phyloP scores from a whole-genome alignment of 2,329 filamentous ascomycete genomes.

The Magnaporthiopsis incrustans region DNA sequence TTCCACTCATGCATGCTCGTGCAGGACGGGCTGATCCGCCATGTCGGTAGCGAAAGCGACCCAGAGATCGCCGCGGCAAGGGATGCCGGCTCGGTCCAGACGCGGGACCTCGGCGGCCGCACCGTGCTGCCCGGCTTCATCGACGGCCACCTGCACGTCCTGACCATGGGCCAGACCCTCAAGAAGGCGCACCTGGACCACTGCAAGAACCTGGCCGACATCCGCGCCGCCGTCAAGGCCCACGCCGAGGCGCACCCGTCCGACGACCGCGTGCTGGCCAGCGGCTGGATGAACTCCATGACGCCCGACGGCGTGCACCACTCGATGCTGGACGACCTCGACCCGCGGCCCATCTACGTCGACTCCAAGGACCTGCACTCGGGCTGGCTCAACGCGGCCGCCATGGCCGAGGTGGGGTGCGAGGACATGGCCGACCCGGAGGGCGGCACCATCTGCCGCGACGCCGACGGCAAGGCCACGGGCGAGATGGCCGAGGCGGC shows the following conservation, averaged over 20 bases:
- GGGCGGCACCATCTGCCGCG: conserved; percentile 44
- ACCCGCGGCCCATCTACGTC: conserved; percentile 41
- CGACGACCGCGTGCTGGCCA: conserved; percentile 38
- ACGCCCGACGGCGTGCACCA: conserved; percentile 40
- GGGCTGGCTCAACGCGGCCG: conserved; percentile 46
- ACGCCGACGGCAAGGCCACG: conserved; percentile 34
- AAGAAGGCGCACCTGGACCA: conserved; percentile 38
- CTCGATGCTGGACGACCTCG: conserved; percentile 42
- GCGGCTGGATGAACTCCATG: conserved; percentile 50
- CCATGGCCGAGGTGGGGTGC: conserved; percentile 40
- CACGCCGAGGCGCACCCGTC: conserved; percentile 37
- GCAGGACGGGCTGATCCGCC: conserved; percentile 24
- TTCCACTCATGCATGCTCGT: conserved; percentile 31
- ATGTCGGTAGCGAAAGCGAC: conserved; percentile 27
- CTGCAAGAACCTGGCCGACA: conserved; percentile 40
- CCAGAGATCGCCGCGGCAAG: conserved; percentile 20
- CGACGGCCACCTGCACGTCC: conserved; percentile 50
- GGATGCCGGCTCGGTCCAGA: conserved; percentile 15
- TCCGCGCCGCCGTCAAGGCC: conserved; percentile 34
- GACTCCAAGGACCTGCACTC: conserved; percentile 50
- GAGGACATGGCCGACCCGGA: conserved; percentile 36
- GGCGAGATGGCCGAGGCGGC: conserved; percentile 47
- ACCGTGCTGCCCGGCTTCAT: conserved; percentile 47
- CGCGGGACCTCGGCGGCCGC: conserved; percentile 26
- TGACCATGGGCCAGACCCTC: conserved; percentile 46